phyloP scores from a whole-genome alignment of 352 stramenopile species.

The Pythium folliculosum region DNA sequence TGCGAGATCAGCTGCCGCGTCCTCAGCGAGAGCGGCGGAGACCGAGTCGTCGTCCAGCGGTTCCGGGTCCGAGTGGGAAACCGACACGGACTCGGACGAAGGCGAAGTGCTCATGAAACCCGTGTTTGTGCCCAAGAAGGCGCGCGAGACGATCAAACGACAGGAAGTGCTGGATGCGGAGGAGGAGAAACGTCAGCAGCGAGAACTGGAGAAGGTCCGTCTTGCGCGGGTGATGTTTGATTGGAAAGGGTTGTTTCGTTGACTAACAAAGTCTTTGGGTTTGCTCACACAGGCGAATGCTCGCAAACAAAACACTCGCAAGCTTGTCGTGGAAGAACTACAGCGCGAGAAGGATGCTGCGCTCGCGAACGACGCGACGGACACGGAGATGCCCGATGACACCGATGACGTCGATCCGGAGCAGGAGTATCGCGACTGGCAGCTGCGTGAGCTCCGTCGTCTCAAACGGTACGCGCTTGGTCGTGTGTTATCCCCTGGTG shows the following conservation, averaged over 20 bases:
- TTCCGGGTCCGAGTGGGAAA: constrained; percentile 77
- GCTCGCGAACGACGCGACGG: constrained; percentile 51
- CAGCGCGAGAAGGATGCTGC: constrained; percentile 59
- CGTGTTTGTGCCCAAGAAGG: constrained; percentile 91
- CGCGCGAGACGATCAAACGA: constrained; percentile 79
- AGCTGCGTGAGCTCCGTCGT: constrained; percentile 92
- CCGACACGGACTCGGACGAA: constrained; percentile 74
- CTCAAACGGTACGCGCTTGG: constrained; percentile 74
- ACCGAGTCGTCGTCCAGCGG: constrained; percentile 46
- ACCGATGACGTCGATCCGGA: constrained; percentile 89
- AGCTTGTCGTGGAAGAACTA: constrained; percentile 77
- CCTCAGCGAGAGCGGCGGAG: constrained; percentile 4
- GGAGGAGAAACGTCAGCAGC: constrained; percentile 58
- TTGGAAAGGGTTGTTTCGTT: background rate
- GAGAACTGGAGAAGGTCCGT: constrained; percentile 51
- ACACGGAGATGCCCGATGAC: constrained; percentile 90
- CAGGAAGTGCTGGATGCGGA: constrained; percentile 80
- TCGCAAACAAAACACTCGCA: constrained; percentile 71
- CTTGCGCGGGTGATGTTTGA: background rate
- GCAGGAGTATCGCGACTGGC: constrained; percentile 92
- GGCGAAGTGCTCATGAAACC: constrained; percentile 87
- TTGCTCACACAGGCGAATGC: constrained; percentile 35
- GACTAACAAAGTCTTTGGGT: background rate
- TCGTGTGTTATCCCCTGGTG: background rate
- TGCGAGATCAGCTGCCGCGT: constrained; percentile 28